phyloP scores from a whole-genome alignment of 2,329 filamentous ascomycete genomes.

The Fonsecaea pugnacius region DNA sequence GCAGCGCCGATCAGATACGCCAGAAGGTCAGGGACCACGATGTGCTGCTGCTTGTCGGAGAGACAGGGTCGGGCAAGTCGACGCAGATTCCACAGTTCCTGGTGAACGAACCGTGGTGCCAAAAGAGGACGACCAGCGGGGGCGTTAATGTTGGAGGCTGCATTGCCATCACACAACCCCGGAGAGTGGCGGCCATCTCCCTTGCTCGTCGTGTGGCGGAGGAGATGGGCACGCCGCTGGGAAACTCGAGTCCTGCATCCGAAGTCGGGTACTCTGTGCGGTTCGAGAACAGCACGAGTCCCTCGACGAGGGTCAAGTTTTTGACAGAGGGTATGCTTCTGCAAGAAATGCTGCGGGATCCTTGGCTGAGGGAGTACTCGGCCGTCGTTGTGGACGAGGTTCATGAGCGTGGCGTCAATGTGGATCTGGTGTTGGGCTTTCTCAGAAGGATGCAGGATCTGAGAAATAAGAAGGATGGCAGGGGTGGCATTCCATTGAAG shows the following conservation, averaged over 20 bases:
- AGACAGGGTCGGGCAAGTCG: constrained; percentile 95
- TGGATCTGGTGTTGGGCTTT: constrained; percentile 88
- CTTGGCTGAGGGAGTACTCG: constrained; percentile 80
- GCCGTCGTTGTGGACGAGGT: constrained; percentile 94
- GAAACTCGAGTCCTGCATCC: constrained; percentile 60
- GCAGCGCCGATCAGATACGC: constrained; percentile 71
- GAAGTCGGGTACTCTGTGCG: constrained; percentile 91
- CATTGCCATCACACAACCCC: constrained; percentile 92
- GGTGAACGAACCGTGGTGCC: constrained; percentile 78
- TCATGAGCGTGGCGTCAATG: constrained; percentile 92
- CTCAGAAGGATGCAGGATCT: constrained; percentile 72
- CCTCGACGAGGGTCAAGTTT: constrained; percentile 85
- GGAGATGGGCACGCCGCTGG: constrained; percentile 73
- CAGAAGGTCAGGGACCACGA: constrained; percentile 66
- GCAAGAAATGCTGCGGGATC: constrained; percentile 88
- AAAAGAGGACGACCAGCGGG: constrained; percentile 39
- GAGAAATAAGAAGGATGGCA: constrained; percentile 47
- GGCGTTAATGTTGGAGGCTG: constrained; percentile 66
- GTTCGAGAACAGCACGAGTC: constrained; percentile 85
- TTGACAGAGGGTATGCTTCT: constrained; percentile 95
- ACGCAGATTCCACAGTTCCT: constrained; percentile 95
- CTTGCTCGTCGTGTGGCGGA: constrained; percentile 84
- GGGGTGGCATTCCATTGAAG: constrained; percentile 77
- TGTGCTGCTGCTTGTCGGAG: constrained; percentile 83
- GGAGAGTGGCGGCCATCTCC: constrained; percentile 90